Evolutionary conservation across 345 rosid genomes (phyloP), one percentile per base, ranked within the genome.

Genomic region (Stellera chamaejasme): DNA sequence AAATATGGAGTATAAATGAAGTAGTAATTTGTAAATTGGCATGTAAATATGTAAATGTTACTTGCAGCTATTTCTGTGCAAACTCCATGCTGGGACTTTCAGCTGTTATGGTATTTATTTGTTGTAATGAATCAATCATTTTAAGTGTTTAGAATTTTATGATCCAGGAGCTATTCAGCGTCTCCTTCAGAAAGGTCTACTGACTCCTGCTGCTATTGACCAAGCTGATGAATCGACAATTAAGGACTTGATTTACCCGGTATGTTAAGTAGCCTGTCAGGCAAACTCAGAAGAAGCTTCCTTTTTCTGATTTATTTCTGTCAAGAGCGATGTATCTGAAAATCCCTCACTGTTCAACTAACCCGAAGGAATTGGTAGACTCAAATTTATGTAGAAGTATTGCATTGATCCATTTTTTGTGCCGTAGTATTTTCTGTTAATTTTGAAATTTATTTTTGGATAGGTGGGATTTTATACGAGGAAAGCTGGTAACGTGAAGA

Each of bases 381-480:
- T 2, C 11, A 45, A 45, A 11, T 45, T 45, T 45, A 4, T 11
- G 9, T 45, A 7, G 5, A 45, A 32, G 7, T 32, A 32, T 32
- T 45, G 13, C 26, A 16, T 32, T 36, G 11, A 15, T 27, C 53
- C 19, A 11, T 11, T 58, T 15, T 45, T 23, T 45, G 25, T 26
- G 42, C 41, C 23, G 25, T 60, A 27, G 47, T 19, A 43, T 3
- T 2, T 41, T 61, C 45, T 54, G 43, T 49, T 66, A 51, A 52
- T 27, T 50, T 45, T 26, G 45, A 19, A 13, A 6, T 57, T 45
- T 58, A 48, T 52, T 60, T 43, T 55, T 60, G 50, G 39, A 50
- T 59, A 92, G 97, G 98, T 92, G 28, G 97, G 97, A n/a, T 88
- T 88, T 73, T 88, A 88, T 69, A 77, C 89, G 48, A 79, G 96